Evolutionary conservation across 768 basidiomycete species (phyloP), one percentile per base, ranked within the genome.

Genomic region (Hericium rajendrae): DNA sequence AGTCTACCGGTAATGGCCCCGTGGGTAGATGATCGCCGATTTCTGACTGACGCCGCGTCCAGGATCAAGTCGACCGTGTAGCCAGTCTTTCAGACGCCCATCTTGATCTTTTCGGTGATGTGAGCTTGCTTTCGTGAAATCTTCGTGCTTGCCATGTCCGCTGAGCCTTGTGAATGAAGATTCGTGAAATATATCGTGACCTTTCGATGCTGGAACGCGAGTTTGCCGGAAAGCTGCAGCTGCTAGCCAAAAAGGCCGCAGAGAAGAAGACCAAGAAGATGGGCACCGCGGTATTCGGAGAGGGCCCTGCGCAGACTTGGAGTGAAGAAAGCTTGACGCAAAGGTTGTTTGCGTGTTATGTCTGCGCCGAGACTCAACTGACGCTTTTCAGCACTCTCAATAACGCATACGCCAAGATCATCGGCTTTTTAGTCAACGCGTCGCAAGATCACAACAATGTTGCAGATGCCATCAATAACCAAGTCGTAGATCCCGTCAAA

Each of bases 171-270:
- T 55, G 54, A 53, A 2, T 43, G 46, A 59, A 91, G 90, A 79
- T 88, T 54, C 81, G 86, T 57, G 88, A 91, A 48, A 63, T 92
- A 52, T 85, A 88, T 65, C 73, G 74, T 46, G 85, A 85, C 53
- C 79, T 84, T 48, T 82, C 73, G 10, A 77, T 74, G 6, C 72
- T 92, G 11, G 91, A 93, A 69, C 81, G 85, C 53, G 90, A 93
- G 67, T 92, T 90, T 66, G 86, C 88, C 0, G 67, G 70, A 24
- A 91, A 87, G 66, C 74, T 93, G 10, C 83, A 85, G 65, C 69
- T 74, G 15, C 69, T 93, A 37, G 76, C 77, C 8, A 83, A 78
- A 68, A 90, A 84, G 66, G 83, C 84, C 1, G 70, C 74, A 10
- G 91, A 92, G 48, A 88, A 83, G 77, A 88, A 86, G 69, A 71